phyloP scores from a whole-genome alignment of 169 alveolate genomes.

The Ichthyophthirius multifiliis region DNA sequence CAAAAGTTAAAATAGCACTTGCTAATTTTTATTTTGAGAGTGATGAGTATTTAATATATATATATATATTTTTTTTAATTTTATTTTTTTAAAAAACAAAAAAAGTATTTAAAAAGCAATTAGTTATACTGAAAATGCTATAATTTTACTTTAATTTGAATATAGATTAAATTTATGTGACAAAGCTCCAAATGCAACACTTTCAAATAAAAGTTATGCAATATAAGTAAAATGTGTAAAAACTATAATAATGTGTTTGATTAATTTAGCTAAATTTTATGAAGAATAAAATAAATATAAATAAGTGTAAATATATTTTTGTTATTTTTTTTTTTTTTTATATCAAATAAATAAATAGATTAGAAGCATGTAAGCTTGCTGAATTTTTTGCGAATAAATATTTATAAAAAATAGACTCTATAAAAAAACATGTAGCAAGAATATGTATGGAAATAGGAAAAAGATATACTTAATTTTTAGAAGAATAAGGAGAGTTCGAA shows the following conservation, averaged over 20 bases:
- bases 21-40: neutral
- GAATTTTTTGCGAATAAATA: neutral
- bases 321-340: neutral
- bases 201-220: neutral
- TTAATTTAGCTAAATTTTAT: neutral
- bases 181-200: neutral
- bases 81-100: no score
- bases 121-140: neutral
- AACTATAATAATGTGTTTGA: neutral
- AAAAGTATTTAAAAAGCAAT: neutral
- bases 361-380: neutral
- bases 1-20: neutral
- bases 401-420: neutral
- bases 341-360: neutral
- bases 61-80: no score
- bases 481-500: neutral
- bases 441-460: neutral
- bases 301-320: neutral
- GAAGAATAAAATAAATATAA: neutral
- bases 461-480: neutral
- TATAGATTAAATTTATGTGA: neutral
- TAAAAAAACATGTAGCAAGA: neutral
- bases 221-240: neutral
- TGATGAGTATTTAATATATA: neutral
- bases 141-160: neutral